A percentile compares a stretch with the other conserved stretches of the same genome.
These are phyloP conservation scores for Dianthus caryophyllus DNA, from an alignment of 148 eudicot species.

Conservation along the genomic window DNA sequence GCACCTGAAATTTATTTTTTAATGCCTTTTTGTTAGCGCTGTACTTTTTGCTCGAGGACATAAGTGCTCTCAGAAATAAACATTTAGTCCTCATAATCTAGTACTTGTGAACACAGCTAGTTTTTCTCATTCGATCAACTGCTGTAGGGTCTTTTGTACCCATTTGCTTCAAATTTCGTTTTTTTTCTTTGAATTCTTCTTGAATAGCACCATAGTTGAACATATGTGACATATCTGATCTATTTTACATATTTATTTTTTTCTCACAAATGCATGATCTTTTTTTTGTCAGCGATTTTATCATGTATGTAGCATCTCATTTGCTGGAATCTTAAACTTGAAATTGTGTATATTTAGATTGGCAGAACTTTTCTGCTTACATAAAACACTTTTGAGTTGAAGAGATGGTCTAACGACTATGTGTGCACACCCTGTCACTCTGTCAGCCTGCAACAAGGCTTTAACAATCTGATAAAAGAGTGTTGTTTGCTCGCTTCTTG, in stretches of 20 bases:
- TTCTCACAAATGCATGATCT: not conserved
- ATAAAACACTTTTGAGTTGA: not conserved
- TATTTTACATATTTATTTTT: not conserved
- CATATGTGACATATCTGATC: not conserved
- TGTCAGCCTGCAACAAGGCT: not conserved
- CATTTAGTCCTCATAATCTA: not conserved
- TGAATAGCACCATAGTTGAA: not conserved
- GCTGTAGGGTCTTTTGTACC: not conserved
- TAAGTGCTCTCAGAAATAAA: not conserved
- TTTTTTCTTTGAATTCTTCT: not conserved
- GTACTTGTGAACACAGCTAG: not conserved
- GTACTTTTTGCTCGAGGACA: not conserved
- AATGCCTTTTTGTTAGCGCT: too few species aligned
- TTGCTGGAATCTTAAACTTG: not conserved
- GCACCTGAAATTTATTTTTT: too few species aligned
- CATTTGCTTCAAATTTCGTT: not conserved
- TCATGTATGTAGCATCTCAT: not conserved
- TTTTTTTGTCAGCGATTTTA: not conserved
- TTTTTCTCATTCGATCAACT: not conserved
- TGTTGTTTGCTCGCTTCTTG: not conserved
- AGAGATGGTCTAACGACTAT: not conserved
- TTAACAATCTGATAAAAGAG: not conserved
- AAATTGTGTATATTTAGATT: not conserved
- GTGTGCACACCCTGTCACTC: not conserved
- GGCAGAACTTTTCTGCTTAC: not conserved